Evolutionary conservation across 2,329 filamentous ascomycete species (phyloP).

Genomic region (Arthrobotrys iridis): DNA sequence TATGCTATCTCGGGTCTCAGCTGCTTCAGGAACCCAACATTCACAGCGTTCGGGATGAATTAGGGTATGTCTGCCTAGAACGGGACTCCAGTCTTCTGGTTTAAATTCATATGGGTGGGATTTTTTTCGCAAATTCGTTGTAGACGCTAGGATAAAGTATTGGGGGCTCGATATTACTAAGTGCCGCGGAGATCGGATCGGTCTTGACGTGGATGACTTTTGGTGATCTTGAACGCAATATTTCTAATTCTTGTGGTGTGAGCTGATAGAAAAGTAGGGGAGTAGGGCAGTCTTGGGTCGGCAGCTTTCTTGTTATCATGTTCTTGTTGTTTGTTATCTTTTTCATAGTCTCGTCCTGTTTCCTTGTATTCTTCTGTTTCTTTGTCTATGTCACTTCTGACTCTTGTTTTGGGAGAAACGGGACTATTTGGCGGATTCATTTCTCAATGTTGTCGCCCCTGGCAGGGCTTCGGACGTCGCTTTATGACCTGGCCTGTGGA

Average conservation of each 20-base stretch:
- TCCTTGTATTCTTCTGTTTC: neutral
- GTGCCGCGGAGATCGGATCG: too few species aligned
- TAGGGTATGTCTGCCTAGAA: neutral
- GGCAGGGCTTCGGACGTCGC: neutral
- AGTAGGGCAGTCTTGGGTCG: neutral
- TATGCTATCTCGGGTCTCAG: neutral
- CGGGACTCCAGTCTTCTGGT: neutral
- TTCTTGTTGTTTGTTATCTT: neutral
- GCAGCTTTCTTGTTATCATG: neutral
- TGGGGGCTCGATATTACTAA: too few species aligned
- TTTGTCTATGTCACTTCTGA: neutral
- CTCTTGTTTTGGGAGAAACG: neutral
- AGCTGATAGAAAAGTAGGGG: neutral
- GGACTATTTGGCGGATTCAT: slow-evolving; percentile 2
- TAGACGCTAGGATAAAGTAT: neutral
- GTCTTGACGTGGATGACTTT: neutral
- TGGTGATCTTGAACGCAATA: neutral
- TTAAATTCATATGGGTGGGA: neutral
- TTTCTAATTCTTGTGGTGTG: neutral
- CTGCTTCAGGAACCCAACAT: slow-evolving; percentile 7
- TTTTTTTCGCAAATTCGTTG: neutral
- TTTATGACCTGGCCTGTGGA: too few species aligned
- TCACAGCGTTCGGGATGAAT: slow-evolving; percentile 1
- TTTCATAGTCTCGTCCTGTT: too few species aligned
- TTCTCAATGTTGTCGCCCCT: neutral